Percentiles rank a stretch among this genome's conserved stretches.
These are phyloP conservation scores for Liquidambar formosana DNA, from an alignment of 164 flowering plant species.

Conservation along the genomic window DNA sequence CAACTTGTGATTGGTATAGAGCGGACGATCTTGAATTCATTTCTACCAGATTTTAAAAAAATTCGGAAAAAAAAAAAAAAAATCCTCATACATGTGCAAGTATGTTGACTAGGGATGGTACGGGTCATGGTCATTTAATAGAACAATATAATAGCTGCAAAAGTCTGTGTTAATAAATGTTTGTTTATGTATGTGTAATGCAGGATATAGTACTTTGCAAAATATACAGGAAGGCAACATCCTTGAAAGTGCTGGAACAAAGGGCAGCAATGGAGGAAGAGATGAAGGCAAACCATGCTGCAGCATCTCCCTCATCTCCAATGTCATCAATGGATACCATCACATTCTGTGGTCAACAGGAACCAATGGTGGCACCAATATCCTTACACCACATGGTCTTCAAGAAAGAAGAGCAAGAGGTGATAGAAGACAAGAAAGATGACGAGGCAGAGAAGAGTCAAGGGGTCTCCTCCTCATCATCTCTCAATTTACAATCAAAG, in stretches of 20 bases:
- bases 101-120: too few species aligned
- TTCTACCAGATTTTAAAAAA: too few species aligned
- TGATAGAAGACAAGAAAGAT: slow-evolving; percentile 8
- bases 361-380: slow-evolving; percentile 3
- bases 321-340: slow-evolving; percentile 18
- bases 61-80: too few species aligned
- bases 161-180: too few species aligned
- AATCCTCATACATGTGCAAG: too few species aligned
- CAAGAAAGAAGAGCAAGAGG: slow-evolving; percentile 27
- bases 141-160: too few species aligned
- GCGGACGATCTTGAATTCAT: too few species aligned
- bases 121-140: too few species aligned
- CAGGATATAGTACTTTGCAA: slow-evolving; percentile 85
- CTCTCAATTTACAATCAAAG: slow-evolving; percentile 22
- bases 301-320: slow-evolving; percentile 22
- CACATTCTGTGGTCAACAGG: slow-evolving; percentile 22
- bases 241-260: slow-evolving; percentile 84
- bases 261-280: slow-evolving; percentile 78
- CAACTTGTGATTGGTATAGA: too few species aligned
- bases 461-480: slow-evolving; percentile 4
- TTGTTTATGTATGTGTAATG: slow-evolving; percentile 8
- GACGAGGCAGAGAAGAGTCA: slow-evolving; percentile 9
- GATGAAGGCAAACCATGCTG: slow-evolving; percentile 8
- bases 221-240: slow-evolving; percentile 89
- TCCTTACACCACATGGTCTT: background rate